phyloP scores from a whole-genome alignment of 2,329 filamentous ascomycete genomes.

The Phyllosticta citribraziliensis region DNA sequence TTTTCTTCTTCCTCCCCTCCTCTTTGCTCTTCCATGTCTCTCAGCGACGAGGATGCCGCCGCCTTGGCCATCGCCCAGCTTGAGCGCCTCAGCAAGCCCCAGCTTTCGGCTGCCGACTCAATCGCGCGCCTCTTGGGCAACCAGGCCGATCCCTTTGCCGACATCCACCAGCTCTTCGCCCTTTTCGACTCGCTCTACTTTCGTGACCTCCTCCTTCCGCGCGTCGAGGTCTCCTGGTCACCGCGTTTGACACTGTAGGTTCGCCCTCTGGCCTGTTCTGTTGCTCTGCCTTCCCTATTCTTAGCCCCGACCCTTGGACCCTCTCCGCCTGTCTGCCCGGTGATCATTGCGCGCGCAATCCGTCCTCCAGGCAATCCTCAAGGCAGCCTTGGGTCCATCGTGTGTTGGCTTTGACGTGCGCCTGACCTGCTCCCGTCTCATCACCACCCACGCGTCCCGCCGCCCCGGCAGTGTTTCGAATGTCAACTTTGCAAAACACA shows the following conservation, averaged over 20 bases:
- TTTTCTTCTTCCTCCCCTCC: neutral
- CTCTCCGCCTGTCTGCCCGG: slow-evolving; percentile 1
- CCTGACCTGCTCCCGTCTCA: neutral
- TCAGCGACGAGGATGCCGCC: slow-evolving; percentile 34
- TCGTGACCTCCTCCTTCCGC: slow-evolving; percentile 27
- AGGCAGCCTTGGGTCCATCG: neutral
- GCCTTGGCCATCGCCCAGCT: slow-evolving; percentile 29
- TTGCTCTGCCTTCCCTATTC: neutral
- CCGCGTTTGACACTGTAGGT: slow-evolving; percentile 32
- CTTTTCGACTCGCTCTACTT: slow-evolving; percentile 36
- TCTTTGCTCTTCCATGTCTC: slow-evolving; percentile 21
- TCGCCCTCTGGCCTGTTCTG: slow-evolving; percentile 1
- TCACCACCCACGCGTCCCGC: neutral
- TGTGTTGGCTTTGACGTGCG: neutral
- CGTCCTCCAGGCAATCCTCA: neutral
- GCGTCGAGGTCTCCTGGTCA: slow-evolving; percentile 36
- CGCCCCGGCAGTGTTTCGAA: neutral
- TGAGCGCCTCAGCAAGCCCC: slow-evolving; percentile 22
- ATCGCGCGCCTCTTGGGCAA: slow-evolving; percentile 28
- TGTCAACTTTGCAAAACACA: neutral
- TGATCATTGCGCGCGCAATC: slow-evolving; percentile 2
- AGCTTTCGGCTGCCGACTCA: slow-evolving; percentile 22
- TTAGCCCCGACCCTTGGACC: neutral
- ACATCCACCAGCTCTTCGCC: slow-evolving; percentile 31
- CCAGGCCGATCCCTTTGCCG: slow-evolving; percentile 29